Evolutionary conservation across 2,329 filamentous ascomycete species (phyloP).

Genomic region (Sporothrix inflata): DNA sequence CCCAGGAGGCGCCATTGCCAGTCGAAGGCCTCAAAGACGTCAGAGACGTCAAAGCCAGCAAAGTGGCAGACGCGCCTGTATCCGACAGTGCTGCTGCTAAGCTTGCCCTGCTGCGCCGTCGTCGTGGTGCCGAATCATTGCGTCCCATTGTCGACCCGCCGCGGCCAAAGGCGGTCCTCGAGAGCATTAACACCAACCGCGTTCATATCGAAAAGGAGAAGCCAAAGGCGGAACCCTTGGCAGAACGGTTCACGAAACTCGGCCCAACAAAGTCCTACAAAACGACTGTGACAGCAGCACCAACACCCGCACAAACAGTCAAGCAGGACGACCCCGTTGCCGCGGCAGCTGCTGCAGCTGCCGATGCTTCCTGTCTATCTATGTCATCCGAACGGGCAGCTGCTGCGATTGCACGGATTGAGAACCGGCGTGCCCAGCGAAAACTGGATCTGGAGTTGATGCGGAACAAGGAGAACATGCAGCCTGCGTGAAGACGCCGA

Average conservation of each 20-base stretch:
- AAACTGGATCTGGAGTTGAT: conserved; percentile 34
- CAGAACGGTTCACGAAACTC: background rate
- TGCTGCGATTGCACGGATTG: conserved; percentile 58
- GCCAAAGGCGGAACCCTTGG: background rate
- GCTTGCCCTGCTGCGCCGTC: conserved; percentile 18
- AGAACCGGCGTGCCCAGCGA: conserved; percentile 58
- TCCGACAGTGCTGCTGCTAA: conserved; percentile 12
- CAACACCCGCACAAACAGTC: background rate
- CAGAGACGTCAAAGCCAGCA: background rate
- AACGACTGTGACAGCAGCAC: background rate
- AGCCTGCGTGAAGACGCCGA: conserved; percentile 38
- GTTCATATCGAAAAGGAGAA: background rate
- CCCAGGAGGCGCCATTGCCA: background rate
- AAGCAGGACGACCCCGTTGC: background rate
- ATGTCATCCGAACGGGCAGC: conserved; percentile 56
- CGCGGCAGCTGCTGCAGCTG: conserved; percentile 9
- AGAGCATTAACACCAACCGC: background rate
- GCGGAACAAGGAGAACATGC: conserved; percentile 57
- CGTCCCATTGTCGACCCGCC: conserved; percentile 23
- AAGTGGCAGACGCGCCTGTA: background rate
- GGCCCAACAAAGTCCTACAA: background rate
- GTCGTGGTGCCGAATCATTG: conserved; percentile 29
- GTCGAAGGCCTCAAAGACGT: background rate
- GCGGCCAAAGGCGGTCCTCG: background rate
- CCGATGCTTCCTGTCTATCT: conserved; percentile 43